Evolutionary conservation across 108 stramenopile species (phyloP).

Genomic region (Skeletonema costatum): DNA sequence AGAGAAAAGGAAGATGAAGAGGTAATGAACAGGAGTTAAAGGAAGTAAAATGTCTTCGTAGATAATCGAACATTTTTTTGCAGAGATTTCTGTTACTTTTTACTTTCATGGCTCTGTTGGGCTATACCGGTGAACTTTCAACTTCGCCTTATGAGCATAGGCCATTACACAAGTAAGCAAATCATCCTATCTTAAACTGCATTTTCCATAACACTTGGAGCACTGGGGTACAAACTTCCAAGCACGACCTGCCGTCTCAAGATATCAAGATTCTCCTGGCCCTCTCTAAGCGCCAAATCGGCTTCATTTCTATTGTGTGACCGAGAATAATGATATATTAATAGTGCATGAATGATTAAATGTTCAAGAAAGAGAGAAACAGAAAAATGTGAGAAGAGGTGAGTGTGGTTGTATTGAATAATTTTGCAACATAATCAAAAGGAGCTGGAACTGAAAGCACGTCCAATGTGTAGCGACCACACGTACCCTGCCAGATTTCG

Average conservation of each 20-base stretch:
- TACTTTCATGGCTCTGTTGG: no score
- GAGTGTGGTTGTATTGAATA: not conserved
- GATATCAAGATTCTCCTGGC: constrained; percentile 67
- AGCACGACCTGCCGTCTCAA: constrained; percentile 68
- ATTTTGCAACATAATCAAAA: not conserved
- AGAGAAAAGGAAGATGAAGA: constrained; percentile 55
- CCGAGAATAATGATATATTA: not conserved
- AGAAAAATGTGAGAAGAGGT: not conserved
- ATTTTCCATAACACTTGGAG: constrained; percentile 79
- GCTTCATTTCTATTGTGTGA: constrained; percentile 56
- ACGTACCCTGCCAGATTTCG: constrained; percentile 71
- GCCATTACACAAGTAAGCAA: not conserved
- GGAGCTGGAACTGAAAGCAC: not conserved
- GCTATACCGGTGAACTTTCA: no score
- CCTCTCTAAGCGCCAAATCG: constrained; percentile 60
- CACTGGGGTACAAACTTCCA: constrained; percentile 77
- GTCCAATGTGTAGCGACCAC: not conserved
- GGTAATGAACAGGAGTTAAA: constrained; percentile 72
- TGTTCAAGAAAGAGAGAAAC: not conserved
- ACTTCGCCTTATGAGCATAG: no score
- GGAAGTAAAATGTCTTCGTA: constrained; percentile 57
- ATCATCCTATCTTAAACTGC: constrained; percentile 1
- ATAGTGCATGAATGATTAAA: not conserved
- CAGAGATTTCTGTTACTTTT: no score
- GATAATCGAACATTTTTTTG: not conserved